Evolutionary conservation across 495 filamentous ascomycete genomes (phyloP).

Genomic region (Penicillium samsonianum): DNA sequence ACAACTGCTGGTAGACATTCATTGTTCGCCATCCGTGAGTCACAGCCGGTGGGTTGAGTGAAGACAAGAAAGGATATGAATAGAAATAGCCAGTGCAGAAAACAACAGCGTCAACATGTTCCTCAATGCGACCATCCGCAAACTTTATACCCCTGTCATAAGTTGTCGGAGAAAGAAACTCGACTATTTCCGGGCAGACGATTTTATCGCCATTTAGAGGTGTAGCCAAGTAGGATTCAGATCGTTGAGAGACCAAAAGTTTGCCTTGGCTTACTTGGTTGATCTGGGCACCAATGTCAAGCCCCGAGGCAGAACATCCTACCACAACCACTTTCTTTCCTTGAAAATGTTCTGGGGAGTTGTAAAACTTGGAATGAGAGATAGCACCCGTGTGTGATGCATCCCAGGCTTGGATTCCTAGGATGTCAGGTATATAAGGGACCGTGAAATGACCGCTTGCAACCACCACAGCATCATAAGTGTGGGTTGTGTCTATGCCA

Average conservation of each 20-base stretch:
- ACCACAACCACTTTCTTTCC: conserved; percentile 73
- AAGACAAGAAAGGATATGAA: conserved; percentile 58
- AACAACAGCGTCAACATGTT: conserved; percentile 55
- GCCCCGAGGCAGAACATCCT: conserved; percentile 74
- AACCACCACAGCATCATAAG: conserved; percentile 77
- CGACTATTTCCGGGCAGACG: conserved; percentile 59
- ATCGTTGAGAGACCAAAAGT: conserved; percentile 55
- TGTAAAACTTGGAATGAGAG: conserved; percentile 80
- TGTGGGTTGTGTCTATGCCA: conserved; percentile 31
- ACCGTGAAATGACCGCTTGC: conserved; percentile 80
- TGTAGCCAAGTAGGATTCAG: conserved; percentile 40
- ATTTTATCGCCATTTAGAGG: conserved; percentile 40
- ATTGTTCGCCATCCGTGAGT: conserved; percentile 67
- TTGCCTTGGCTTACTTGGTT: conserved; percentile 49
- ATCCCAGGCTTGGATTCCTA: conserved; percentile 59
- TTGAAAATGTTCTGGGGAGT: conserved; percentile 57
- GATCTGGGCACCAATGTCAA: conserved; percentile 81
- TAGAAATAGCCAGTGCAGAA: conserved; percentile 63
- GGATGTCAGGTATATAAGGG: conserved; percentile 67
- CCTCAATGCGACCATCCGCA: conserved; percentile 50
- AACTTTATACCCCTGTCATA: conserved; percentile 53
- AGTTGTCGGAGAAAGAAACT: conserved; percentile 50
- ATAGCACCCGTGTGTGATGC: conserved; percentile 61
- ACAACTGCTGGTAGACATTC: conserved; percentile 74
- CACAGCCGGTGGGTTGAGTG: conserved; percentile 59